Conservation (phyloP, 2,329 filamentous ascomycete genomes). For the Pestalotiopsis sp. region DNA sequence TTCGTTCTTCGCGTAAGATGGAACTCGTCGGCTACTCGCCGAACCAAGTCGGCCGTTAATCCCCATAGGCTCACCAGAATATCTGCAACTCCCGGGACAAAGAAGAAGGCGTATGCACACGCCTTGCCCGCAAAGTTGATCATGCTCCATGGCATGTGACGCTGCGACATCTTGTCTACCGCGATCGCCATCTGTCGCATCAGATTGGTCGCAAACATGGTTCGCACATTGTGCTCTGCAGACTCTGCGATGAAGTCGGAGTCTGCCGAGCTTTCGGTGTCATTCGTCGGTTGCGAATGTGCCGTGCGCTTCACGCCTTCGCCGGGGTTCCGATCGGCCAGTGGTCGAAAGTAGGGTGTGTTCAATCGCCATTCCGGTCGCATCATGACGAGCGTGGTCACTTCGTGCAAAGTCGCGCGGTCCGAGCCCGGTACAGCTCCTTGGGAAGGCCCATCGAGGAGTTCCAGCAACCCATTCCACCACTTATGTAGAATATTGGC, state of each 20-base stretch:
- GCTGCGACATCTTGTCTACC: conserved; percentile 84
- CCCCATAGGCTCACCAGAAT: conserved; percentile 82
- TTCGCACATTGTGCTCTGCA: conserved; percentile 83
- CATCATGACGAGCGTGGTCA: conserved; percentile 79
- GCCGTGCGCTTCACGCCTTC: conserved; percentile 47
- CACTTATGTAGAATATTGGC: conserved; percentile 82
- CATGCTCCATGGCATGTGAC: conserved; percentile 64
- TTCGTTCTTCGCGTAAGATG: conserved; percentile 57
- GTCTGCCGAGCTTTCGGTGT: conserved; percentile 62
- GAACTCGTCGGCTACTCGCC: conserved; percentile 70
- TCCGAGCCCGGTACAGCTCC: conserved; percentile 84
- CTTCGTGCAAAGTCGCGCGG: conserved; percentile 76
- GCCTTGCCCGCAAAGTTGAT: conserved; percentile 89
- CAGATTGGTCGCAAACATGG: conserved; percentile 81
- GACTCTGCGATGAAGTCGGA: conserved; percentile 57
- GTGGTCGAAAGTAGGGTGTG: conserved; percentile 65
- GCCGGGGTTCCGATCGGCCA: conserved; percentile 53
- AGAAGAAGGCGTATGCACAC: conserved; percentile 91
- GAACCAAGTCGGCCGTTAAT: conserved; percentile 66
- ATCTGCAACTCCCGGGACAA: conserved; percentile 83
- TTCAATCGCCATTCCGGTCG: conserved; percentile 82
- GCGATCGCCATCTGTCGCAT: conserved; percentile 81
- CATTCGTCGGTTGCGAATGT: conserved; percentile 56
- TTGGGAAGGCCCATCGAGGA: conserved; percentile 65
- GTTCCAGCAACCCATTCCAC: conserved; percentile 82